Percentiles rank a stretch among this genome's conserved stretches.
Conservation (phyloP, 2,329 filamentous ascomycete genomes). For the Niveomyces coronatus region DNA sequence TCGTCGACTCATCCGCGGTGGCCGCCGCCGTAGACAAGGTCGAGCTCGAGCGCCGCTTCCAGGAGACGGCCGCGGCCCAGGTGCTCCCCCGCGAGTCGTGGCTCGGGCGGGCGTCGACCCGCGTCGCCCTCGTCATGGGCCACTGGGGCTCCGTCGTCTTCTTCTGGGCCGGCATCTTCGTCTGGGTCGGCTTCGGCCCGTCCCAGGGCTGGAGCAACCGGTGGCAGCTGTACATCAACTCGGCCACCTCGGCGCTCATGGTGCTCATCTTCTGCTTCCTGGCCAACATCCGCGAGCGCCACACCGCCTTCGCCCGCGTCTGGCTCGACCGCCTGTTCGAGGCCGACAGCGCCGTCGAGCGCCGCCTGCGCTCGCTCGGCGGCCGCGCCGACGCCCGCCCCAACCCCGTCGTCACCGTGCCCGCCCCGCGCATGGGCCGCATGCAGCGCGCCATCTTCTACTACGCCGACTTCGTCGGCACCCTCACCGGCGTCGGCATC, state of each 20-base stretch:
- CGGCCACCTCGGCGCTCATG: slow-evolving; percentile 27
- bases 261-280: slow-evolving; percentile 31
- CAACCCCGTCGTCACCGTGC: slow-evolving; percentile 23
- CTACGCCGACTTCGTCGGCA: slow-evolving; percentile 32
- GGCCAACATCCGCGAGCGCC: slow-evolving; percentile 27
- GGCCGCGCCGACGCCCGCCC: slow-evolving; percentile 21
- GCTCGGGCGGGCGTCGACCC: slow-evolving; percentile 20
- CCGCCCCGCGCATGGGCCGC: slow-evolving; percentile 20
- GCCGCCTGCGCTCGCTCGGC: slow-evolving; percentile 23
- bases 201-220: slow-evolving; percentile 20
- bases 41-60: slow-evolving; percentile 15
- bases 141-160: slow-evolving; percentile 21
- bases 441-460: slow-evolving; percentile 30
- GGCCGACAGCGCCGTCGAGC: slow-evolving; percentile 25
- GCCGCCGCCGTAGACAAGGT: slow-evolving; percentile 13
- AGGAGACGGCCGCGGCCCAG: slow-evolving; percentile 12
- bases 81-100: slow-evolving; percentile 17
- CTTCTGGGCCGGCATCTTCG: slow-evolving; percentile 25
- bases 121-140: slow-evolving; percentile 17
- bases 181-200: slow-evolving; percentile 24
- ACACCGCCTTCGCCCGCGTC: slow-evolving; percentile 21
- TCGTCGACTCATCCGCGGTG: no score
- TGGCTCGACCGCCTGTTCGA: slow-evolving; percentile 24
- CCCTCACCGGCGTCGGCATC: slow-evolving; percentile 27
- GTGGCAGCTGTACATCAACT: slow-evolving; percentile 34